Conservation (phyloP, 352 stramenopile genomes). For the Phytophthora fragariaefolia region DNA sequence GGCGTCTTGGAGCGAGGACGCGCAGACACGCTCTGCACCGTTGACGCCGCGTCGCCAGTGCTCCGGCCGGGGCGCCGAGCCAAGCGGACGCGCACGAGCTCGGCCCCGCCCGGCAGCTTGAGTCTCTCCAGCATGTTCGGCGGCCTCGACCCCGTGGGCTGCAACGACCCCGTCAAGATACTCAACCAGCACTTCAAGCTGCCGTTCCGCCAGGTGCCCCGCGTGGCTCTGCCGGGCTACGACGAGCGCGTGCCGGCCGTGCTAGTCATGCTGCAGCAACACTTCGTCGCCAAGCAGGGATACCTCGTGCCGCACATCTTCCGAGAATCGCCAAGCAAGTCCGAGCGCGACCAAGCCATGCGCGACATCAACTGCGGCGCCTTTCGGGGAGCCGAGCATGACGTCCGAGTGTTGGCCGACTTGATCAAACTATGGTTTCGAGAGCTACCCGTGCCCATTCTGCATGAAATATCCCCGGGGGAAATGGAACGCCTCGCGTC, state of each 20-base stretch:
- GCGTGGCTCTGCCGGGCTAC: conserved; percentile 68
- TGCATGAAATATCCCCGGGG: conserved; percentile 79
- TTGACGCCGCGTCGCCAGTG: conserved; percentile 17
- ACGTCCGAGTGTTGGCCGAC: conserved; percentile 88
- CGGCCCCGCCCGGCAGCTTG: conserved; percentile 38
- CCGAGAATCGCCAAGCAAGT: conserved; percentile 86
- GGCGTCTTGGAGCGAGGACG: conserved; percentile 30
- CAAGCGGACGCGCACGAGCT: conserved; percentile 53
- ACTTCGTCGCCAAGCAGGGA: conserved; percentile 77
- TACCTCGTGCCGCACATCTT: conserved; percentile 85
- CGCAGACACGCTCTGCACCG: conserved; percentile 27
- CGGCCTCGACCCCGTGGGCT: conserved; percentile 22
- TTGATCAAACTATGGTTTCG: conserved; percentile 93
- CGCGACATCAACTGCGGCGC: conserved; percentile 82
- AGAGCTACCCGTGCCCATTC: conserved; percentile 80
- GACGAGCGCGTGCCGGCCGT: conserved; percentile 84
- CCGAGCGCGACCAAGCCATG: conserved; percentile 86
- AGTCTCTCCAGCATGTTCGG: conserved; percentile 45
- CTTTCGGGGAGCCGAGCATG: conserved; percentile 64
- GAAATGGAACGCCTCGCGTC: conserved; percentile 67
- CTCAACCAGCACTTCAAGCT: conserved; percentile 90
- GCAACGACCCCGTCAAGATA: conserved; percentile 50
- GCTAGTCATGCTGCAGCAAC: conserved; percentile 86
- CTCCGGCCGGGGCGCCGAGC: conserved; percentile 12
- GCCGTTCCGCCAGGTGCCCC: conserved; percentile 75